These are phyloP conservation scores for Biscogniauxia sp. DNA, from an alignment of 2,329 filamentous ascomycete species.

Conservation along the genomic window DNA sequence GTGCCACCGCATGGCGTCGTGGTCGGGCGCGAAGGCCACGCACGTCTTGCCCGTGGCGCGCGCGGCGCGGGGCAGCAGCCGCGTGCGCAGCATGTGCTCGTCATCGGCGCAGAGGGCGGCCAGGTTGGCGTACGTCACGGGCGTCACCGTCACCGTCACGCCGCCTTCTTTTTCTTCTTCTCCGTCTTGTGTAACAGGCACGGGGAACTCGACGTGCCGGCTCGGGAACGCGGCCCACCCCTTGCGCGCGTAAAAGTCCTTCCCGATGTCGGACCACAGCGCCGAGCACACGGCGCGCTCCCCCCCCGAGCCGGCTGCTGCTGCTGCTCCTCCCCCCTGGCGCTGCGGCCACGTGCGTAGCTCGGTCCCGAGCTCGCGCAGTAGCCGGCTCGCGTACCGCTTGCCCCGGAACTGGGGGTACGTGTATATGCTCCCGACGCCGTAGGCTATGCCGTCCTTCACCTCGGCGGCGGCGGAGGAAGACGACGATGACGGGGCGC, in stretches of 20 bases:
- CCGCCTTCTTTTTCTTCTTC: conserved; percentile 12
- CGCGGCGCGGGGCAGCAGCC: conserved; percentile 40
- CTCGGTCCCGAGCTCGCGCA: conserved; percentile 57
- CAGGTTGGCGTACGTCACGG: conserved; percentile 61
- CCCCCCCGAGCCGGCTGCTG: not conserved
- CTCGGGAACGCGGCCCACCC: conserved; percentile 78
- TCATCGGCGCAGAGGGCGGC: conserved; percentile 61
- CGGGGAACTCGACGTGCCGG: conserved; percentile 65
- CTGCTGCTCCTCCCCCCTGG: conserved; percentile 3
- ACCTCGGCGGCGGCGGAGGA: conserved; percentile 30
- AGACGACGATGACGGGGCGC: too few species aligned
- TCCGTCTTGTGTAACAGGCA: conserved; percentile 17
- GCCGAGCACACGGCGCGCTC: conserved; percentile 62
- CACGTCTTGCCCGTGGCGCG: conserved; percentile 42
- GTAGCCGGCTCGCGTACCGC: conserved; percentile 77
- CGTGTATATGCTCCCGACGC: conserved; percentile 78
- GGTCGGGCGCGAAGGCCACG: conserved; percentile 67
- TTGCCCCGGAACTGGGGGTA: conserved; percentile 63
- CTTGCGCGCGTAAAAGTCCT: conserved; percentile 72
- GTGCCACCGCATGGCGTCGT: conserved; percentile 71
- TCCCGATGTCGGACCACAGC: conserved; percentile 83
- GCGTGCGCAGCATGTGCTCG: conserved; percentile 56
- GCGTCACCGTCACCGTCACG: conserved; percentile 20
- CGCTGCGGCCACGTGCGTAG: conserved; percentile 38
- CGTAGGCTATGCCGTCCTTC: conserved; percentile 64